Conservation (phyloP, 2,329 filamentous ascomycete species). For the Botrytis tulipae region DNA sequence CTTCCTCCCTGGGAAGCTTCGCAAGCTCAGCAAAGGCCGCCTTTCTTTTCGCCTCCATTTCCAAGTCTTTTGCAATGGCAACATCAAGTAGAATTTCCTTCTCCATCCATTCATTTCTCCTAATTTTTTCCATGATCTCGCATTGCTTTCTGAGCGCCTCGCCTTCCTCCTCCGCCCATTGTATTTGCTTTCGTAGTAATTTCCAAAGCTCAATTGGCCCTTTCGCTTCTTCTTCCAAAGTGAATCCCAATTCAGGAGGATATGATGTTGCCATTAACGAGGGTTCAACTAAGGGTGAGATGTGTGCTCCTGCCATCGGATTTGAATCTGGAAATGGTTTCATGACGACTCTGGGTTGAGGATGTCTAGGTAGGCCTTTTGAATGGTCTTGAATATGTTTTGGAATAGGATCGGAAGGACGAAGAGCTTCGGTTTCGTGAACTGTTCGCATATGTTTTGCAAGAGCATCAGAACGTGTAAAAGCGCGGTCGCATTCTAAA, state of each 20-base stretch:
- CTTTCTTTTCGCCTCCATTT: conserved; percentile 59
- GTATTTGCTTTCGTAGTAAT: conserved; percentile 60
- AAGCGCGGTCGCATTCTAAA: conserved; percentile 92
- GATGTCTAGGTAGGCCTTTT: conserved; percentile 38
- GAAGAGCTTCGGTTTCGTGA: conserved; percentile 90
- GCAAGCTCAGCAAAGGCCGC: conserved; percentile 51
- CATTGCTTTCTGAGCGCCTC: conserved; percentile 64
- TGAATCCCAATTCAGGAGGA: conserved; percentile 56
- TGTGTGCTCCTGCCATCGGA: conserved; percentile 43
- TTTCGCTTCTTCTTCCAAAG: conserved; percentile 59
- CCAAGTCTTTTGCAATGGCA: conserved; percentile 63
- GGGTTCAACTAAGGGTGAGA: conserved; percentile 41
- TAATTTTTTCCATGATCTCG: conserved; percentile 62
- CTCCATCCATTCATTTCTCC: conserved; percentile 72
- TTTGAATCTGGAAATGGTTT: conserved; percentile 57
- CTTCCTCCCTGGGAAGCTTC: conserved; percentile 28
- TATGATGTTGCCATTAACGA: conserved; percentile 40
- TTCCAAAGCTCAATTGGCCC: conserved; percentile 66
- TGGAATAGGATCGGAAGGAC: conserved; percentile 73
- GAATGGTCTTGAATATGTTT: conserved; percentile 59
- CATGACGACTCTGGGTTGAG: conserved; percentile 61
- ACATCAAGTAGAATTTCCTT: conserved; percentile 79
- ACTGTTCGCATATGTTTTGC: conserved; percentile 99
- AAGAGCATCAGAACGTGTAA: conserved; percentile 91
- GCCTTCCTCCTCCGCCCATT: conserved; percentile 68